phyloP scores from a whole-genome alignment of 345 rosid species.

The Raphanus sativus region DNA sequence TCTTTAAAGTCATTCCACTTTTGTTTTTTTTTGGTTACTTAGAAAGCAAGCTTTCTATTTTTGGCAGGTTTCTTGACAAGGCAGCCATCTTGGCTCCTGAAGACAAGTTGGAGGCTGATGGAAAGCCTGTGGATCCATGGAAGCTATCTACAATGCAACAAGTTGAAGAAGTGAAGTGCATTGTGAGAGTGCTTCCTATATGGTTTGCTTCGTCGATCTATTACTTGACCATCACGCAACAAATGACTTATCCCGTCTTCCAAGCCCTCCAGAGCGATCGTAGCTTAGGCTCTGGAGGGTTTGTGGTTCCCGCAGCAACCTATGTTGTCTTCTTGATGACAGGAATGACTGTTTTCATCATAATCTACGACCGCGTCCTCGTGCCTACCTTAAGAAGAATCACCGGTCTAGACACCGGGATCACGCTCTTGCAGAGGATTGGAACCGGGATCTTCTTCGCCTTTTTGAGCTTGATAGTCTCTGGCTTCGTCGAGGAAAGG shows the following conservation, averaged over 20 bases:
- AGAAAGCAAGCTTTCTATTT: slow-evolving; percentile 5
- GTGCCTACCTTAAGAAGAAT: slow-evolving; percentile 46
- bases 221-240: slow-evolving; percentile 46
- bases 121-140: slow-evolving; percentile 58
- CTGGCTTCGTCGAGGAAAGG: slow-evolving; percentile 48
- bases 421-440: slow-evolving; percentile 46
- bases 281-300: slow-evolving; percentile 42
- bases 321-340: slow-evolving; percentile 57
- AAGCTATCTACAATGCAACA: slow-evolving; percentile 64
- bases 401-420: slow-evolving; percentile 48
- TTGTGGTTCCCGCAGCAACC: slow-evolving; percentile 60
- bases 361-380: slow-evolving; percentile 50
- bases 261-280: slow-evolving; percentile 66
- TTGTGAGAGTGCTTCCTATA: slow-evolving; percentile 59
- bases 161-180: slow-evolving; percentile 71
- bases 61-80: slow-evolving; percentile 54
- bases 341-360: slow-evolving; percentile 50
- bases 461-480: slow-evolving; percentile 37
- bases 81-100: slow-evolving; percentile 49
- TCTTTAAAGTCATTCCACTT: not conserved
- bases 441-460: slow-evolving; percentile 51
- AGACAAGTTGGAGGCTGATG: slow-evolving; percentile 47
- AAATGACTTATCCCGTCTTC: slow-evolving; percentile 54
- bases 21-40: not conserved
- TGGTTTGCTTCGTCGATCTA: slow-evolving; percentile 53